Conservation (phyloP, 106 monocot species). For the Allium cepa region DNA sequence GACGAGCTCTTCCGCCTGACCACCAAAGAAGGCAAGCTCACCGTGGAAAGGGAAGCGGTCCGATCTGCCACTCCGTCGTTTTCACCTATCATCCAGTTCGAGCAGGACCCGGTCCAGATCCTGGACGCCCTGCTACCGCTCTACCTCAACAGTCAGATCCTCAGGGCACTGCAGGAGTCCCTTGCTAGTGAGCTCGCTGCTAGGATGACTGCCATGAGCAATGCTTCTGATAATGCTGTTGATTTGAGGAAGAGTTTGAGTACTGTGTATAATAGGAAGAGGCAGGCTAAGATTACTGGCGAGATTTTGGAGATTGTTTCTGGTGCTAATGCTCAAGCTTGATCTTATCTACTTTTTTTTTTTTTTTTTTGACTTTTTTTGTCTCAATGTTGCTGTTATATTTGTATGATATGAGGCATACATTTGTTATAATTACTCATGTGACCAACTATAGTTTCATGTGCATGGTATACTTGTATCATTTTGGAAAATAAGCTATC, state of each 20-base stretch:
- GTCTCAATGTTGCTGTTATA: background rate
- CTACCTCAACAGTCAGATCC: conserved; percentile 92
- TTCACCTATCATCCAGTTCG: conserved; percentile 85
- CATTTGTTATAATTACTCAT: background rate
- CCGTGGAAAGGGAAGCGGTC: conserved; percentile 70
- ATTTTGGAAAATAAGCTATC: conserved; percentile 1
- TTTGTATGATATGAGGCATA: conserved; percentile 2
- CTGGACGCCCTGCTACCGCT: conserved; percentile 83
- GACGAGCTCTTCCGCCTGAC: conserved; percentile 93
- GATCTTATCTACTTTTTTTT: background rate
- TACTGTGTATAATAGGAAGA: conserved; percentile 54
- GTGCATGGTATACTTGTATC: conserved; percentile 7
- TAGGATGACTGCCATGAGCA: conserved; percentile 94
- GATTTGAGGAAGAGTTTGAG: conserved; percentile 61
- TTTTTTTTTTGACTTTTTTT: background rate
- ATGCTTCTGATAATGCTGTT: conserved; percentile 68
- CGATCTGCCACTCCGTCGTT: conserved; percentile 49
- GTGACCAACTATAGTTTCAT: background rate
- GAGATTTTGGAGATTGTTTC: conserved; percentile 88
- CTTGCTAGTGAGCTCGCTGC: conserved; percentile 91
- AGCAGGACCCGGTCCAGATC: conserved; percentile 96
- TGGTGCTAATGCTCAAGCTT: conserved; percentile 69
- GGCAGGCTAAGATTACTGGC: conserved; percentile 94
- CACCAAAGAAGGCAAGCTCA: conserved; percentile 83
- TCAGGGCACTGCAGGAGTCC: conserved; percentile 89